Base-by-base conservation (phyloP, 148 eudicot genomes). In the Fagopyrum tataricum region DNA sequence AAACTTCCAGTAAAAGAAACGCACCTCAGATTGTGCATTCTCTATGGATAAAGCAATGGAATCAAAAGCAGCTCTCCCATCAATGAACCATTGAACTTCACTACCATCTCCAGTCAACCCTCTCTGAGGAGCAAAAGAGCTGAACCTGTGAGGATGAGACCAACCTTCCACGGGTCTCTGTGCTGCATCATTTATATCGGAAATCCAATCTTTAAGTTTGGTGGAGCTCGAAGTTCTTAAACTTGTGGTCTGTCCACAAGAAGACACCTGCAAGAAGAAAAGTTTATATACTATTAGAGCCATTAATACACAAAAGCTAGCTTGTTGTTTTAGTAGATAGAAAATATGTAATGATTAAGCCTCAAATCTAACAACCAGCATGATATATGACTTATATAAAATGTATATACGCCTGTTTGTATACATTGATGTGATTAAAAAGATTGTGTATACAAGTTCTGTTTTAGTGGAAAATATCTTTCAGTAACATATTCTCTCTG, bases 51-150 rank as follows among this genome's bases (percentile, higher is more conserved):
- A 78, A 82, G 98, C 98, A 75, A 95, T 90, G 59, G 97, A 93
- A 53, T 91, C 91, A 80, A 95, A 95, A 44, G 93, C 98, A 73
- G 93, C 77, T 42, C 78, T 83, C 55, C 98, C 98, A 84, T 95
- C 98, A 56, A 95, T 85, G 76, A 95, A 95, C 98, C 98, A 95
- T 83, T 91, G 98, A 86, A 90, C 98, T 76, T 91, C 87, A 79
- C 97, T 90, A 69, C 97, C 97, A 80, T 95, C 98, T 72, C 83
- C 96, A 74, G 81, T 77, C 84, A 87, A 79, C 41, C 96, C 96
- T 81, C 98, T 85, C 44, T 83, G 88, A 53, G 98, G 93, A 64
- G 97, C 93, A 81, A 83, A 95, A 69, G 98, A 95, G 40, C 96
- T 93, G 78, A 83, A 95, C 14, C 97, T 97, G 73, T 91, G 97